A percentile compares a stretch with the other conserved stretches of the same genome.
phyloP scores from a whole-genome alignment of 1,139 yeast genomes.

The Wickerhamiella pararugosa region DNA sequence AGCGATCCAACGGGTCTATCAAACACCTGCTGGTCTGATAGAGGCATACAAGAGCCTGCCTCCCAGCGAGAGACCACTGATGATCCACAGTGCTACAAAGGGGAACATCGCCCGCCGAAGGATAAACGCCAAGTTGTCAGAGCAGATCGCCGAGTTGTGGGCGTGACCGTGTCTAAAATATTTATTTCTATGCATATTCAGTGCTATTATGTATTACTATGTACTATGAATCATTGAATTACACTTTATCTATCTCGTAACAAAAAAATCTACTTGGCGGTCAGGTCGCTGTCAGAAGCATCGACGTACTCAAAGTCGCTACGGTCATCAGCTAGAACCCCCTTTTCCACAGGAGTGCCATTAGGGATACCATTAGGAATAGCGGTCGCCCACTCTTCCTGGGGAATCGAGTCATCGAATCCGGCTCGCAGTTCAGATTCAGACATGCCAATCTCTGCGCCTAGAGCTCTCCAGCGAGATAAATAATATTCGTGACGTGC shows the following conservation, averaged over 20 bases:
- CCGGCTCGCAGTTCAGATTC: constrained; percentile 55
- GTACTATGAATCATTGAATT: no score
- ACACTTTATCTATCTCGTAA: no score
- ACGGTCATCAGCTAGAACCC: no score
- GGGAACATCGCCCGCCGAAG: constrained; percentile 46
- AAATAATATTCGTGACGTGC: constrained; percentile 41
- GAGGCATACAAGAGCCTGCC: constrained; percentile 27
- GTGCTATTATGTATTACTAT: no score
- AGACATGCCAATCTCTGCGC: constrained; percentile 60
- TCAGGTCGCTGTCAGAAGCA: no score
- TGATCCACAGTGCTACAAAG: constrained; percentile 34
- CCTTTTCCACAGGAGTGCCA: no score
- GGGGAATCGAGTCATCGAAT: no score
- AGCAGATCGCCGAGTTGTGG: background rate
- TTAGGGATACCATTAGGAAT: no score
- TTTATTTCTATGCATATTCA: no score
- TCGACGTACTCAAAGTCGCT: no score
- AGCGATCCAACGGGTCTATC: constrained; percentile 49
- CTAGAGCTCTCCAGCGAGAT: constrained; percentile 49
- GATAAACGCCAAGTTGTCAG: constrained; percentile 19
- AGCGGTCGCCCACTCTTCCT: no score
- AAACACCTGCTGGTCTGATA: constrained; percentile 44
- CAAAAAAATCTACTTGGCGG: no score
- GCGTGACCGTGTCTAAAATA: background rate
- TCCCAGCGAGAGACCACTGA: constrained; percentile 27